Conservation (phyloP, 805 yeast genomes). For the Pichia eremophila region DNA sequence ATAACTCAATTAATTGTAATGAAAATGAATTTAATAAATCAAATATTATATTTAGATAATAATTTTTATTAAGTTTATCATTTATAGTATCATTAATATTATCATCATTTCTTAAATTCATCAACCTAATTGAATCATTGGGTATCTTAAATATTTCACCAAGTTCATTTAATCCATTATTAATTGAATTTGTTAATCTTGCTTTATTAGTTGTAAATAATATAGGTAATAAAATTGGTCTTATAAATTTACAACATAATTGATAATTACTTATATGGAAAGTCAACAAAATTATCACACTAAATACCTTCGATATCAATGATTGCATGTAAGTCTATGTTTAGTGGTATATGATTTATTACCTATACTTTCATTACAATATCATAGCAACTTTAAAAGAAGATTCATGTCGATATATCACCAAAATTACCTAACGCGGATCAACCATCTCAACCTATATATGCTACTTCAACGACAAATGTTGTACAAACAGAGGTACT, state of each 20-base stretch:
- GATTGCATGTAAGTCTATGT: background rate
- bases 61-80: too few relatives aligned
- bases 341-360: background rate
- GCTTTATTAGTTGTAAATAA: constrained; percentile 2
- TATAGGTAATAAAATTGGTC: constrained; percentile 5
- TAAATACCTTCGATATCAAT: background rate
- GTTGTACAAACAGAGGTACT: too few relatives aligned
- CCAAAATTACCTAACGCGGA: too few relatives aligned
- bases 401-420: too few relatives aligned
- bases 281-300: background rate
- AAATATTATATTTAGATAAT: constrained; percentile 8
- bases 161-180: background rate
- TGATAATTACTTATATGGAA: constrained; percentile 2
- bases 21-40: constrained; percentile 21
- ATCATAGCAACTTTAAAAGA: too few relatives aligned
- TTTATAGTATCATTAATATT: background rate
- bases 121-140: background rate
- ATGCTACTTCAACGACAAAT: too few relatives aligned
- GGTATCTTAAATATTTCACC: background rate
- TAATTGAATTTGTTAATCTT: constrained; percentile 1
- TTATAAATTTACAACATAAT: constrained; percentile 1
- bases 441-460: too few relatives aligned
- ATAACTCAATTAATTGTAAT: constrained; percentile 20
- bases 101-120: background rate
- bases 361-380: too few relatives aligned